Base-by-base conservation (phyloP, 768 basidiomycete genomes). In the Amanita polypyramis region DNA sequence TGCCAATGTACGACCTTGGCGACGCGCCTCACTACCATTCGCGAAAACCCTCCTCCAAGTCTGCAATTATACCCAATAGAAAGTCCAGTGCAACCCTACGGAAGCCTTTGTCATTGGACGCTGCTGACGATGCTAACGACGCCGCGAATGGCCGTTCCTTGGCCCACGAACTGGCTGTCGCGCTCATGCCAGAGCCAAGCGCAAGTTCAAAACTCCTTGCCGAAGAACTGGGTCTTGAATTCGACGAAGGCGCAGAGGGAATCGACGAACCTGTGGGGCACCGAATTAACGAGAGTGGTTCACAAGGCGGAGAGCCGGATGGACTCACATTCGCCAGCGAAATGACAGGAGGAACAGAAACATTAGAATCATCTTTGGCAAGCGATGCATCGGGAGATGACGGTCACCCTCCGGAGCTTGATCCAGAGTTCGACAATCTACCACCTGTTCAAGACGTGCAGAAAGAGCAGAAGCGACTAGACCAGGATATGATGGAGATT, bases 201-300 rank as follows among this genome's bases (percentile, higher is more conserved):
- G 71, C 77, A 21, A 79, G 84, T 46, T 89, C 86, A 19, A 83
- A 79, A 61, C 63, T 89, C 27, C 70, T 92, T 4, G 85, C 85
- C 10, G 89, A 91, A 64, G 90, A 92, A 62, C 87, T 92, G 53
- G 89, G 89, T 8, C 82, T 92, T 52, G 89, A 91, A 58, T 90
- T 85, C 54, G 89, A 91, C 52, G 86, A 89, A 60, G 87, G 85
- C 38, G 85, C 84, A 23, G 85, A 89, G 64, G 85, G 84, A 33
- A 85, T 84, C 48, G 88, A 85, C 58, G 77, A 76, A 49, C 50
- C 49, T 20, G 51, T 32, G 49, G 54, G 34, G 27, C 54, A 57
- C 43, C 60, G 54, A 44, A 56, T 63, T 7, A 3, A 27, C 25
- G 25, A 27, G 25, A 27, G 7, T 7, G 25, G 25, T 27, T 27